Percentiles rank a stretch among this genome's conserved stretches.
These are phyloP conservation scores for Viola odorata DNA, from an alignment of 345 rosid species.

Conservation along the genomic window DNA sequence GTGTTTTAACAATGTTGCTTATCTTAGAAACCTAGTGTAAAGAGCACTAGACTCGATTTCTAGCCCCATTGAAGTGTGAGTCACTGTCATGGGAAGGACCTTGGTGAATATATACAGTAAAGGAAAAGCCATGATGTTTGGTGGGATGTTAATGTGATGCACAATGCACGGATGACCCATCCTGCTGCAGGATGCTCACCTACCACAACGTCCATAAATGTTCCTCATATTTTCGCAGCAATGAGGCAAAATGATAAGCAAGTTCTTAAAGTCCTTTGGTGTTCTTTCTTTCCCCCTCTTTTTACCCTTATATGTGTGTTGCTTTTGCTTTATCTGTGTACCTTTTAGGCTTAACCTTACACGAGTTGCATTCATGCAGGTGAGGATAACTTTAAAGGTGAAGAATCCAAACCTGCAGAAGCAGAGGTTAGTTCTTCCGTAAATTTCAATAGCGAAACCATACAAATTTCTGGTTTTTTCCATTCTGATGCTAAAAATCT, in stretches of 20 bases:
- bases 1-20: background rate
- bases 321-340: too few species aligned
- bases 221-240: background rate
- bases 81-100: too few species aligned
- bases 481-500: background rate
- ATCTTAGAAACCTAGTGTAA: background rate
- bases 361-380: slow-evolving; percentile 35
- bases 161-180: background rate
- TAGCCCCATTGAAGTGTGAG: too few species aligned
- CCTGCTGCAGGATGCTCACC: too few species aligned
- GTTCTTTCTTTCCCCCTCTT: too few species aligned
- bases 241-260: background rate
- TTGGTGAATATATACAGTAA: too few species aligned
- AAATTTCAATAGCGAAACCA: background rate
- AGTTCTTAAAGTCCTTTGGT: too few species aligned
- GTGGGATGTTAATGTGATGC: background rate
- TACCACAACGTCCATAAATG: background rate
- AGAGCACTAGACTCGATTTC: background rate
- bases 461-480: background rate
- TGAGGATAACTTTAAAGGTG: slow-evolving; percentile 66
- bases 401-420: slow-evolving; percentile 70
- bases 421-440: slow-evolving; percentile 41
- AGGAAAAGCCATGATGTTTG: too few species aligned
- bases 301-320: too few species aligned
- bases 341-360: slow-evolving; percentile 5